Conservation (phyloP, 495 filamentous ascomycete genomes). For the Aspergillus incahuasiensis region DNA sequence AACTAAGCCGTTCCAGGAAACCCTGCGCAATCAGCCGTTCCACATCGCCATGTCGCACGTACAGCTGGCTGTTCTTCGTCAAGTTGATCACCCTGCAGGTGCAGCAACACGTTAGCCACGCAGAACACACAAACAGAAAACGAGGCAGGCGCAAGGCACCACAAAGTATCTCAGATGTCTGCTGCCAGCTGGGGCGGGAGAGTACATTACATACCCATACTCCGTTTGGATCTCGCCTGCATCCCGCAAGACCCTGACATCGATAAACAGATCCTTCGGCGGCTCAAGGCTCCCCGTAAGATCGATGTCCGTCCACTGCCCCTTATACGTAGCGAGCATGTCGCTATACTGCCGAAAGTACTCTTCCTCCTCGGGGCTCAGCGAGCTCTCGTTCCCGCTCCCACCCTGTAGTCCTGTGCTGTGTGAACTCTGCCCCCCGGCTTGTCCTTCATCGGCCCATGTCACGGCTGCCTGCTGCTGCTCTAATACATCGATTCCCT, state of each 20-base stretch:
- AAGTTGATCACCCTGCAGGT: conserved; percentile 88
- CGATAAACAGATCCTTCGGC: conserved; percentile 92
- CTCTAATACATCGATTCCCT: conserved; percentile 73
- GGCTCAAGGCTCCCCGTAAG: conserved; percentile 93
- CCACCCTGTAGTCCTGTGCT: conserved; percentile 24
- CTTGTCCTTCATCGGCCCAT: conserved; percentile 6
- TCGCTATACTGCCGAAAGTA: conserved; percentile 90
- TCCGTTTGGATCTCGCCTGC: conserved; percentile 99
- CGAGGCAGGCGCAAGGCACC: neutral
- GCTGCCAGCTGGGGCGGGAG: too few species aligned
- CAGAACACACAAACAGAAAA: neutral
- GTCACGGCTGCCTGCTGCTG: conserved; percentile 40
- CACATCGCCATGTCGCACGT: conserved; percentile 93
- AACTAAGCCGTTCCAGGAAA: conserved; percentile 91
- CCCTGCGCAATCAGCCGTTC: conserved; percentile 92
- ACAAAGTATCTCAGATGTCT: neutral
- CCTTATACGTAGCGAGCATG: conserved; percentile 91
- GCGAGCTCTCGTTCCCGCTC: conserved; percentile 58
- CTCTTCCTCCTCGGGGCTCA: conserved; percentile 97
- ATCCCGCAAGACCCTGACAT: conserved; percentile 94
- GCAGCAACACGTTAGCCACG: neutral
- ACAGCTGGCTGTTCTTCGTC: conserved; percentile 97
- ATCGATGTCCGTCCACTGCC: conserved; percentile 98
- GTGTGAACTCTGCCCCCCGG: conserved; percentile 11
- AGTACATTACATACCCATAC: conserved; percentile 85